Evolutionary conservation across 176 grass and related monocot genomes (phyloP), one percentile per base, ranked within the genome.

Genomic region (Triticum urartu): DNA sequence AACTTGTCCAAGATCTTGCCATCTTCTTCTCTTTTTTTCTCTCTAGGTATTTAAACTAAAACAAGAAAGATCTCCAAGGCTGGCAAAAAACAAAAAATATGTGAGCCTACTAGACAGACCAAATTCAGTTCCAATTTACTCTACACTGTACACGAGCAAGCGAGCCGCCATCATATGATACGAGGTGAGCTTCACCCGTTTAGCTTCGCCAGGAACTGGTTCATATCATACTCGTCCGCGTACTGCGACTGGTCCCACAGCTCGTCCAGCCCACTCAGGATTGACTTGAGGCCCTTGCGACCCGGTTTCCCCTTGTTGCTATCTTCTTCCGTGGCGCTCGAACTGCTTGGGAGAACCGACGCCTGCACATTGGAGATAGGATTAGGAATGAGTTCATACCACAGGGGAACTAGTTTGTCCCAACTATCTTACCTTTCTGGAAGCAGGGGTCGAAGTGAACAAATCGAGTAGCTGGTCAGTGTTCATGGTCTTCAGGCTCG

Each of bases 161-260:
- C 81, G 59, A 59, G 39, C 11, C 13, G 14, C 50, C 50, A 54
- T 54, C 50, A 43, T 43, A 43, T 42, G 40, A 50, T 50, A 17
- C 48, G 4, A 35, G 13, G 30, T 4, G 58, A 76, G 36, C 38
- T 76, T 99, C 88, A 96, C 81, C 94, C 87, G 48, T 96, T 93
- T 58, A 99, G 94, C 80, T 89, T 96, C 43, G 83, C 75, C 77
- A 94, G 83, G 83, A 99, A 99, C 43, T 91, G 94, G 67, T 86
- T 94, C 64, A 99, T 69, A 78, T 99, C 93, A 42, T 93, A 94
- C 72, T 99, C 97, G 2, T 99, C 87, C 54, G 87, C 74, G 39
- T 99, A 99, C 77, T 96, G 97, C 13, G 97, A 99, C 81, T 96
- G 92, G 79, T 99, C 97, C 97, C 97, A 99, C 48, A 99, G 85